A percentile compares a stretch with the other conserved stretches of the same genome.
phyloP scores from a whole-genome alignment of 2,329 filamentous ascomycete genomes.

The Penicillium sp. region DNA sequence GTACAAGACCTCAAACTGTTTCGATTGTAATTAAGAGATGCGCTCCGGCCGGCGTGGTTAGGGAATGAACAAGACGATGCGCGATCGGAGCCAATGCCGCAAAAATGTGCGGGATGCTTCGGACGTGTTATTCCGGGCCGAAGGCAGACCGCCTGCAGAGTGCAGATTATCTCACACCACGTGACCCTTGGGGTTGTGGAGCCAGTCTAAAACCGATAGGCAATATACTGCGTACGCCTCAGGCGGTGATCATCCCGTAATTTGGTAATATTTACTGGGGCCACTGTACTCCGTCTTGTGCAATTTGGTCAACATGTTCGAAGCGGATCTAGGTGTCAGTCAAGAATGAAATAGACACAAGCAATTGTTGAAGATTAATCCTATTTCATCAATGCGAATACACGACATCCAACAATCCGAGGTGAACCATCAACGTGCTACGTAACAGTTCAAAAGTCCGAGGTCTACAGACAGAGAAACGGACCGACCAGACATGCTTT shows the following conservation, averaged over 20 bases:
- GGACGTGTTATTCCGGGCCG: constrained; percentile 15
- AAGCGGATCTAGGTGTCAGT: no score
- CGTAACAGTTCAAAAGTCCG: no score
- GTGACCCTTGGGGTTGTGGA: background rate
- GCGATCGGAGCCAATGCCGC: constrained; percentile 6
- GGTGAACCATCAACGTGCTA: no score
- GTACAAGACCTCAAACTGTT: constrained; percentile 21
- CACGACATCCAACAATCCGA: no score
- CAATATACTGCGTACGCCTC: constrained; percentile 3
- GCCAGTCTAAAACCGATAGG: background rate
- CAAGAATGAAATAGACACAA: no score
- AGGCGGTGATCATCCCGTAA: constrained; percentile 11
- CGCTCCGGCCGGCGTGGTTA: constrained; percentile 42
- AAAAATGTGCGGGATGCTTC: constrained; percentile 15
- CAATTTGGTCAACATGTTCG: no score
- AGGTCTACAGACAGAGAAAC: no score
- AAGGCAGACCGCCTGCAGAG: background rate
- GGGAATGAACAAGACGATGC: constrained; percentile 6
- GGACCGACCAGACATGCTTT: no score
- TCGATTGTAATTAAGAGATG: constrained; percentile 27
- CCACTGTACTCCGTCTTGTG: background rate
- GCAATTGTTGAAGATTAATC: no score
- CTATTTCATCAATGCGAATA: no score
- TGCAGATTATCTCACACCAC: background rate
- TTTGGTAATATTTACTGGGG: background rate